These are phyloP conservation scores for Pichia sp. DNA, from an alignment of 1,139 yeast species.

Conservation along the genomic window DNA sequence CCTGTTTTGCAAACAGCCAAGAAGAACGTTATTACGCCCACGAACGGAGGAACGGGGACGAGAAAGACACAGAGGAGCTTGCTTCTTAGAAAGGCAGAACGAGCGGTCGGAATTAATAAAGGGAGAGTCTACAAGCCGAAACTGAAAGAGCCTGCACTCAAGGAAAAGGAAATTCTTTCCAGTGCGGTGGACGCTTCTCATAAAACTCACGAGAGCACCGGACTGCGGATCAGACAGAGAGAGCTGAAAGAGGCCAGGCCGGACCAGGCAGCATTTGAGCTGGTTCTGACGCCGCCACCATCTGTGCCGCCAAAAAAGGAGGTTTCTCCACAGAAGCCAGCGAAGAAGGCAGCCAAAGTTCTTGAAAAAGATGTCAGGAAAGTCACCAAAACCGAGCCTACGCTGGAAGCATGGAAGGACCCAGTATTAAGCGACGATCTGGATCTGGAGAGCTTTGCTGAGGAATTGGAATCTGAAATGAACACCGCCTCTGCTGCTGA, in stretches of 20 bases:
- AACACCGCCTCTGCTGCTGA: constrained; percentile 5
- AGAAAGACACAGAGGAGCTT: constrained; percentile 19
- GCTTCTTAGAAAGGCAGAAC: constrained; percentile 24
- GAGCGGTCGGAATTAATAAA: constrained; percentile 18
- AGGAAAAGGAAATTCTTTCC: background rate
- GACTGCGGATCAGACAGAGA: background rate
- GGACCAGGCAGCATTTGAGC: constrained; percentile 13
- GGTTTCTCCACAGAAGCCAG: no score
- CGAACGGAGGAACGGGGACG: constrained; percentile 17
- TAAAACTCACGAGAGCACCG: background rate
- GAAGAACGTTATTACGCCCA: background rate
- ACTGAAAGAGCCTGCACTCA: constrained; percentile 1
- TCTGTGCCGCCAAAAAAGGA: background rate
- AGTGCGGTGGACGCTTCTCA: background rate
- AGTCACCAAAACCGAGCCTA: background rate
- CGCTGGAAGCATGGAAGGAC: background rate
- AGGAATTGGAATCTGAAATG: constrained; percentile 28
- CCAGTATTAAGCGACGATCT: constrained; percentile 25
- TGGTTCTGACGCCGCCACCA: constrained; percentile 9
- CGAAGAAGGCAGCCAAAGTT: background rate
- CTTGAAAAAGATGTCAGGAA: background rate
- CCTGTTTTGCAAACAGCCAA: background rate
- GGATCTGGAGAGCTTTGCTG: constrained; percentile 31
- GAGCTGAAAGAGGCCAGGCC: constrained; percentile 13
- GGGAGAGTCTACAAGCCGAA: constrained; percentile 3